Base-by-base conservation (phyloP, 2,329 filamentous ascomycete genomes). In the Arachnopeziza araneosa region DNA sequence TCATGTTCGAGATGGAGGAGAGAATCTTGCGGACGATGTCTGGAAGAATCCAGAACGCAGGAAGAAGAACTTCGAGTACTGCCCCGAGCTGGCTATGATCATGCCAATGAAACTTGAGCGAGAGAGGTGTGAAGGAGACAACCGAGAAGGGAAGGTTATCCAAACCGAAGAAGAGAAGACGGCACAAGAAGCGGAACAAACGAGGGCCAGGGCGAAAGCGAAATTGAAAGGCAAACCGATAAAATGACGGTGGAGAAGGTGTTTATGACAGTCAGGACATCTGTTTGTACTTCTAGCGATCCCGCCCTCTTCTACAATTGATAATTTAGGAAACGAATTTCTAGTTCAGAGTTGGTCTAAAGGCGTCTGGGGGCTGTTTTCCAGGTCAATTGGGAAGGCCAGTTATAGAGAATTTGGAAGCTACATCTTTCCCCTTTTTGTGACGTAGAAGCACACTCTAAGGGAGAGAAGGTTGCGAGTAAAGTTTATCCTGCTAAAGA, bases 71-170 rank as follows among this genome's bases (percentile, higher is more conserved):
- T 79, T 82, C 63, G 73, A 78, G 21, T 84, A 84, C 70, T 84
- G 82, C 63, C 82, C 82, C 1, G 82, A 84, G 69, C 69, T 84
- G 22, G 77, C 75, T 63, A 74, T 84, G 68, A 79, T 83, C 60
- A 76, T 83, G 75, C 77, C 80, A 50, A 84, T 84, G 82, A 82
- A 82, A 69, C 70, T 82, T 12, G 78, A 81, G 71, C 69, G 75
- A 51, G 76, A 81, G 69, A 72, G 78, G 21, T 82, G 80, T 65
- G 63, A 65, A 8, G 68, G 68, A 14, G 70, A 72, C 55, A 66
- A 70, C 60, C 55, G 59, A 9, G 51, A 65, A 53, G 69, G 69
- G 6, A 57, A 64, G 24, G 68, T 71, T 36, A 48, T 57, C 14
- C 58, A 48, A 24, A 19, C 22, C 14, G 21, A 56, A 51, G 50